These are phyloP conservation scores for Elasticomyces elasticus DNA, from an alignment of 495 filamentous ascomycete species.

Conservation along the genomic window DNA sequence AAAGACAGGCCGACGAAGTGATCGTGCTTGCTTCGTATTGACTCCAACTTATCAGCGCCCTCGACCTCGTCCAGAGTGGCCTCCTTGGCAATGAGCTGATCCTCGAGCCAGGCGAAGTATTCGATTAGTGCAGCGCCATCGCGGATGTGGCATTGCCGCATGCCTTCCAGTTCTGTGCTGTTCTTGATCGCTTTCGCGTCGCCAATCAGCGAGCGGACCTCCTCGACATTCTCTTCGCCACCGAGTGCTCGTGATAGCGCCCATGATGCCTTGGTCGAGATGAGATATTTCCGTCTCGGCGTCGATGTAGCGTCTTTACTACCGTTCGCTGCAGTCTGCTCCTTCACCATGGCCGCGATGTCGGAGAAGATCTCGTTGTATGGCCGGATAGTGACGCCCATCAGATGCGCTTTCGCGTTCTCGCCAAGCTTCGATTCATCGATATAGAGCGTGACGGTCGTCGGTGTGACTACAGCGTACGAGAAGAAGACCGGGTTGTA, in stretches of 20 bases:
- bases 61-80: conserved; percentile 75
- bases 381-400: conserved; percentile 66
- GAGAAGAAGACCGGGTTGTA: conserved; percentile 99
- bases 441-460: conserved; percentile 73
- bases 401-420: conserved; percentile 61
- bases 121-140: conserved; percentile 87
- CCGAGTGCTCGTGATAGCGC: conserved; percentile 79
- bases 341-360: conserved; percentile 48
- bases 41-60: conserved; percentile 81
- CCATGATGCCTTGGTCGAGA: conserved; percentile 90
- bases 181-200: conserved; percentile 99
- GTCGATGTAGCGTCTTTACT: conserved; percentile 13
- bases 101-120: conserved; percentile 95
- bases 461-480: conserved; percentile 80
- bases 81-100: conserved; percentile 67
- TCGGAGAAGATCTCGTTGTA: conserved; percentile 80
- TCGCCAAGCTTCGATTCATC: conserved; percentile 64
- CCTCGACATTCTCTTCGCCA: conserved; percentile 79
- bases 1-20: conserved; percentile 89
- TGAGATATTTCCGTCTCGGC: conserved; percentile 59
- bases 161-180: conserved; percentile 78
- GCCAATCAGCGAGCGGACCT: conserved; percentile 75
- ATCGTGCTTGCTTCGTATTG: conserved; percentile 67
- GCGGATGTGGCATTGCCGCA: conserved; percentile 86
- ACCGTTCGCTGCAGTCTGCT: conserved; percentile 29